Evolutionary conservation across 2,329 filamentous ascomycete species (phyloP).

Genomic region (Mariannaea sp.): DNA sequence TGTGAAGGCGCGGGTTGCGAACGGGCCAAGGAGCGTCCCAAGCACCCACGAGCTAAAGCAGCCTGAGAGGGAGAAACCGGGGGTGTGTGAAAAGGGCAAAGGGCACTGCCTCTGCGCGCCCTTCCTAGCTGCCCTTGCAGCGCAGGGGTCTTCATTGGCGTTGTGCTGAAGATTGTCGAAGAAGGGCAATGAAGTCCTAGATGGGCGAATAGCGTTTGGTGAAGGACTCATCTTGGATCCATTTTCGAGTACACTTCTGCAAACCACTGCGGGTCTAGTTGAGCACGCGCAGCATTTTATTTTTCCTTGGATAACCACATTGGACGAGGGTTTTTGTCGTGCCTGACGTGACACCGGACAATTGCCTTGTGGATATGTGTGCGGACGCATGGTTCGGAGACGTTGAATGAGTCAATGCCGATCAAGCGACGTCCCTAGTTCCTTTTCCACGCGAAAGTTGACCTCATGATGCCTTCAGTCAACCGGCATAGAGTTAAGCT

Average conservation of each 20-base stretch:
- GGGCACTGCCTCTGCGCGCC: conserved; percentile 32
- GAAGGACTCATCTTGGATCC: neutral
- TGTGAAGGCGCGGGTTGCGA: conserved; percentile 22
- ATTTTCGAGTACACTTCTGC: conserved; percentile 19
- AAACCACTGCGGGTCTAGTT: conserved; percentile 21
- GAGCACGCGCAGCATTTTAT: conserved; percentile 28
- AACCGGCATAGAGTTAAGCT: conserved; percentile 11
- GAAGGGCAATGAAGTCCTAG: conserved; percentile 3
- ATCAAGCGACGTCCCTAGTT: conserved; percentile 10
- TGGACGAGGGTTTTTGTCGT: neutral
- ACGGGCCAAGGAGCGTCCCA: conserved; percentile 17
- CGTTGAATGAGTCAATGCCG: conserved; percentile 36
- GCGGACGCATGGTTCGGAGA: conserved; percentile 12
- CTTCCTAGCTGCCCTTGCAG: conserved; percentile 24
- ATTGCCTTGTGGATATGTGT: conserved; percentile 13
- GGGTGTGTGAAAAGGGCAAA: neutral
- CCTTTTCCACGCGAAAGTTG: conserved; percentile 8
- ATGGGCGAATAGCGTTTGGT: conserved; percentile 17
- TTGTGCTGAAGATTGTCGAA: neutral
- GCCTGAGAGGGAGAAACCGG: conserved; percentile 3
- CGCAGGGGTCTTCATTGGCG: conserved; percentile 1
- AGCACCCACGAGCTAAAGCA: conserved; percentile 30
- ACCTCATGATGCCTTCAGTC: conserved; percentile 30
- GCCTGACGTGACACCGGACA: conserved; percentile 18
- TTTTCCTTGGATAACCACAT: conserved; percentile 13